Evolutionary conservation across 2,329 filamentous ascomycete genomes (phyloP).

Genomic region (Colletotrichum lentis): DNA sequence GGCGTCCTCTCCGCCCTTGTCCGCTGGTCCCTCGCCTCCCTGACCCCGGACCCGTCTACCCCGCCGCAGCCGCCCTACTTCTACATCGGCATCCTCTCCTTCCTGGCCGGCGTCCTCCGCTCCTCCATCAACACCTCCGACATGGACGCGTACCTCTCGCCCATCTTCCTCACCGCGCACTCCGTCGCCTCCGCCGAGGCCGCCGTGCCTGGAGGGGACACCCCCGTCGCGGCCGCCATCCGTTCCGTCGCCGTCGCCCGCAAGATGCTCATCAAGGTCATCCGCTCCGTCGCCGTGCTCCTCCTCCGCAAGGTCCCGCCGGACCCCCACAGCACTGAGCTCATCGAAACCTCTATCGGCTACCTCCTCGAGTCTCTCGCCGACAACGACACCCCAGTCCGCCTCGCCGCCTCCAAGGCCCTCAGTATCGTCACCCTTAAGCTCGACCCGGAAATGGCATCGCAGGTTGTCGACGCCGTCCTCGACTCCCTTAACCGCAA

Average conservation of each 20-base stretch:
- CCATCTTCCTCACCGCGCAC: slow-evolving; percentile 72
- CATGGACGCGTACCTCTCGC: slow-evolving; percentile 71
- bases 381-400: slow-evolving; percentile 90
- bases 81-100: slow-evolving; percentile 80
- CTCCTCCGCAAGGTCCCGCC: slow-evolving; percentile 62
- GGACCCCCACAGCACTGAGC: slow-evolving; percentile 54
- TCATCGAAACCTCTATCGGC: slow-evolving; percentile 83
- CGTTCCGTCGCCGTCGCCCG: slow-evolving; percentile 79
- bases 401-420: slow-evolving; percentile 90
- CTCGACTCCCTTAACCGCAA: slow-evolving; percentile 72
- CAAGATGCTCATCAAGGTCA: slow-evolving; percentile 85
- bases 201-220: slow-evolving; percentile 45
- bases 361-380: slow-evolving; percentile 79
- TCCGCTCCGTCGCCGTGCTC: slow-evolving; percentile 76
- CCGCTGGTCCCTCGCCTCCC: slow-evolving; percentile 71
- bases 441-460: slow-evolving; percentile 80
- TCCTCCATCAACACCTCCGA: slow-evolving; percentile 77
- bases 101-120: slow-evolving; percentile 76
- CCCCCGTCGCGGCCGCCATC: slow-evolving; percentile 60
- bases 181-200: slow-evolving; percentile 60
- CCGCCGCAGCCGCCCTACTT: slow-evolving; percentile 69
- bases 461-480: slow-evolving; percentile 87
- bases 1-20: slow-evolving; percentile 74
- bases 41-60: slow-evolving; percentile 57
- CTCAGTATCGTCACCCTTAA: slow-evolving; percentile 86